A percentile compares a stretch with the other conserved stretches of the same genome.
phyloP scores from a whole-genome alignment of 192 early-diverging fungal genomes.

The Rhizophagus sp. region DNA sequence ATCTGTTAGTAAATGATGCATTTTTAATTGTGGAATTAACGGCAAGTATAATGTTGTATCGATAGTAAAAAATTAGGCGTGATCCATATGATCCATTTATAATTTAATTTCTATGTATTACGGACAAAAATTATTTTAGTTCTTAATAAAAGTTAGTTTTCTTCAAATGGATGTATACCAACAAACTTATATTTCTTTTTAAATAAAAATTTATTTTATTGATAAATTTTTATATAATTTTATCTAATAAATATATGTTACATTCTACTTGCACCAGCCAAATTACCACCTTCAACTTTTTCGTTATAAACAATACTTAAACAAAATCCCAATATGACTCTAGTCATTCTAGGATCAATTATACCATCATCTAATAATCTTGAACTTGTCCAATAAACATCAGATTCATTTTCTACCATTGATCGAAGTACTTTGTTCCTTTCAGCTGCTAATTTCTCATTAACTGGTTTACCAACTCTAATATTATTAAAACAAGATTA shows the following conservation, averaged over 20 bases:
- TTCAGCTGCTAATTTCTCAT: constrained; percentile 51
- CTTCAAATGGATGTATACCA: too few species aligned
- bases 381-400: constrained; percentile 63
- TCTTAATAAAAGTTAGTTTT: too few species aligned
- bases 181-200: too few species aligned
- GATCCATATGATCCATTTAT: too few species aligned
- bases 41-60: too few species aligned
- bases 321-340: constrained; percentile 59
- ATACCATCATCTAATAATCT: constrained; percentile 62
- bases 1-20: too few species aligned
- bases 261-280: constrained; percentile 66
- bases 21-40: too few species aligned
- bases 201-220: too few species aligned
- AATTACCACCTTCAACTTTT: constrained; percentile 57
- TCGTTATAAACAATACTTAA: constrained; percentile 58
- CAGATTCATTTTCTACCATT: constrained; percentile 58
- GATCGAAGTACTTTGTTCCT: constrained; percentile 50
- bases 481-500: neutral
- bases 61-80: too few species aligned
- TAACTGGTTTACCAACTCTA: constrained; percentile 50
- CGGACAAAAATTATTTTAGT: too few species aligned
- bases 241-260: constrained; percentile 28
- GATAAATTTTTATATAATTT: too few species aligned
- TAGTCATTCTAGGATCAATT: constrained; percentile 64
- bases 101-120: too few species aligned